Evolutionary conservation across 441 rosid genomes (phyloP).

Genomic region (Brassica balearica): DNA sequence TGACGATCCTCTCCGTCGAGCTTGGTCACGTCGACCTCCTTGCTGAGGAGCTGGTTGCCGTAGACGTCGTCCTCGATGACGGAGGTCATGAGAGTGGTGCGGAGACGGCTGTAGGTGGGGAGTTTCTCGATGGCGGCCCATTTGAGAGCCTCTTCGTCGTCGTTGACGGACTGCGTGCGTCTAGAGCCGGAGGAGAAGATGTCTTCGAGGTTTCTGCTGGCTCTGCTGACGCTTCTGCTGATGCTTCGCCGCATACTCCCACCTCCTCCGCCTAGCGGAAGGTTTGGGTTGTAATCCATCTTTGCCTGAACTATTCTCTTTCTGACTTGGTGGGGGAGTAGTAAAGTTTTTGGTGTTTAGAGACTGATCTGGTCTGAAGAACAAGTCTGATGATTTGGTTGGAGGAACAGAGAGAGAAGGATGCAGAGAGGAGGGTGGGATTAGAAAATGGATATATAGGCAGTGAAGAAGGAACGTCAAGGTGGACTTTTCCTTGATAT

Average conservation of each 20-base stretch:
- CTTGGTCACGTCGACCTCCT: conserved; percentile 66
- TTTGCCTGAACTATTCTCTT: not conserved
- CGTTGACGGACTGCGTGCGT: conserved; percentile 45
- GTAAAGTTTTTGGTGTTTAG: not conserved
- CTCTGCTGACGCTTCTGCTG: conserved; percentile 59
- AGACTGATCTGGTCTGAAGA: not conserved
- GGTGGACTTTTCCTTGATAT: conserved; percentile 31
- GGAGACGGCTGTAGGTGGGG: conserved; percentile 70
- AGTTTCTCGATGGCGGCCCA: conserved; percentile 88
- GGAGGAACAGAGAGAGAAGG: no score
- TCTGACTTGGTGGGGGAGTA: not conserved
- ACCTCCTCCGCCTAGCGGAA: conserved; percentile 41
- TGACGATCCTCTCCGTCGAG: conserved; percentile 63
- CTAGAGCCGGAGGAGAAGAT: conserved; percentile 44
- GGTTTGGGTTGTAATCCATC: conserved; percentile 32
- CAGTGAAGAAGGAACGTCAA: conserved; percentile 15
- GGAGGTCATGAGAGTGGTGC: conserved; percentile 63
- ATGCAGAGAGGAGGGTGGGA: not conserved
- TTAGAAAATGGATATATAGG: conserved; percentile 29
- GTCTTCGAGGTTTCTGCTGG: conserved; percentile 67
- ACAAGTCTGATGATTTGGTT: not conserved
- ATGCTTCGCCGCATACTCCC: conserved; percentile 50
- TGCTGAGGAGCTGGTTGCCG: conserved; percentile 40
- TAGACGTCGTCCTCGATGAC: conserved; percentile 47
- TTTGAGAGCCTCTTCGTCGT: conserved; percentile 79